phyloP scores from a whole-genome alignment of 176 grass and related monocot species.

The Dendrocalamus sinicus region DNA sequence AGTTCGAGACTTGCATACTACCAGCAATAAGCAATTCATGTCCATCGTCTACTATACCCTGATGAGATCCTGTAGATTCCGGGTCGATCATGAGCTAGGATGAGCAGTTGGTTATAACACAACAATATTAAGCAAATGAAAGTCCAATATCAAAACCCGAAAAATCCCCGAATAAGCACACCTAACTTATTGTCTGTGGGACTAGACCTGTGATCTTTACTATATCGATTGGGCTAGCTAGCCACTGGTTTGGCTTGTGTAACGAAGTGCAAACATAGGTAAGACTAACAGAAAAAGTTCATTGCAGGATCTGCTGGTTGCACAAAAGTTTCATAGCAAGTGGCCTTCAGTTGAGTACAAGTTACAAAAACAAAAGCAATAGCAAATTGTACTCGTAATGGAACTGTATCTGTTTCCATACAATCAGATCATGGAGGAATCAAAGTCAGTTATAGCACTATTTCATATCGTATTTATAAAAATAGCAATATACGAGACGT shows the following conservation, averaged over 20 bases:
- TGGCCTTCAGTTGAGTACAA: background rate
- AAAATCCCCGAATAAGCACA: background rate
- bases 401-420: background rate
- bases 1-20: background rate
- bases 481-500: no score
- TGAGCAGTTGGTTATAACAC: background rate
- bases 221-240: background rate
- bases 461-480: no score
- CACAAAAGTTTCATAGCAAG: background rate
- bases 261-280: background rate
- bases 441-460: no score
- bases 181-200: background rate
- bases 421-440: slow-evolving; percentile 3
- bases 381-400: background rate
- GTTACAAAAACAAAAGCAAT: background rate
- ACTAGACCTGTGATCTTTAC: background rate
- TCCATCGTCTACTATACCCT: background rate
- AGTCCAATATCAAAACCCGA: background rate
- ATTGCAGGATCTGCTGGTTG: background rate
- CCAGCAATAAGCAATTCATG: background rate
- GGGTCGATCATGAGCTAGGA: background rate
- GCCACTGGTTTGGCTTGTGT: background rate
- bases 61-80: background rate
- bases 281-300: background rate
- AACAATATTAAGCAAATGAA: background rate